Percentiles rank a stretch among this genome's conserved stretches.
phyloP scores from a whole-genome alignment of 768 basidiomycete species.

The Lyophyllum shimeji region DNA sequence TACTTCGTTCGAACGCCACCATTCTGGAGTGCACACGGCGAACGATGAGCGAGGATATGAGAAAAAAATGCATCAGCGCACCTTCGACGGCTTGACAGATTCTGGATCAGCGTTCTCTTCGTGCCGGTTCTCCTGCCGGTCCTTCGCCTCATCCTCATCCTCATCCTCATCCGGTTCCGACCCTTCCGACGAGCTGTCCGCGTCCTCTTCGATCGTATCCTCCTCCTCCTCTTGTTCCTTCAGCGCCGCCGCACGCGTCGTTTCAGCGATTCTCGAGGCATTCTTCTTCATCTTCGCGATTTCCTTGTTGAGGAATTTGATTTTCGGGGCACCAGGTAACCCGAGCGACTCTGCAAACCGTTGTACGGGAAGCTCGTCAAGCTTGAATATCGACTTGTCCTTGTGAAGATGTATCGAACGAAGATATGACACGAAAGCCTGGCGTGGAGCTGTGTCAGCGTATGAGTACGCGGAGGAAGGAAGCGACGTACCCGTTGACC shows the following conservation, averaged over 20 bases:
- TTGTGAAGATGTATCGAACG: slow-evolving; percentile 92
- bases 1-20: slow-evolving; percentile 82
- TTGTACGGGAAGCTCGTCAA: slow-evolving; percentile 79
- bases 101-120: slow-evolving; percentile 11
- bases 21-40: slow-evolving; percentile 16
- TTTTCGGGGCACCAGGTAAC: slow-evolving; percentile 91
- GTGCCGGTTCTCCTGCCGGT: slow-evolving; percentile 20
- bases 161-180: slow-evolving; percentile 18
- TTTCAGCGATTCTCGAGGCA: slow-evolving; percentile 44
- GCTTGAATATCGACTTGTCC: slow-evolving; percentile 90
- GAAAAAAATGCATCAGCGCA: slow-evolving; percentile 21
- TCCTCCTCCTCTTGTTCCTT: slow-evolving; percentile 19
- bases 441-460: slow-evolving; percentile 2
- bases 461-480: not conserved
- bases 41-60: not conserved
- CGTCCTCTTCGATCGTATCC: slow-evolving; percentile 4
- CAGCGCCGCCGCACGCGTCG: slow-evolving; percentile 27
- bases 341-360: slow-evolving; percentile 88
- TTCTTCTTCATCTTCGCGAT: slow-evolving; percentile 79
- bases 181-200: slow-evolving; percentile 8
- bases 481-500: slow-evolving; percentile 74
- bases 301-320: slow-evolving; percentile 78
- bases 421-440: slow-evolving; percentile 97
- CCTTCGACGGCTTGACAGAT: slow-evolving; percentile 37
- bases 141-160: slow-evolving; percentile 27